These are phyloP conservation scores for Penicillium bovifimosum DNA, from an alignment of 495 filamentous ascomycete genomes.

Conservation along the genomic window DNA sequence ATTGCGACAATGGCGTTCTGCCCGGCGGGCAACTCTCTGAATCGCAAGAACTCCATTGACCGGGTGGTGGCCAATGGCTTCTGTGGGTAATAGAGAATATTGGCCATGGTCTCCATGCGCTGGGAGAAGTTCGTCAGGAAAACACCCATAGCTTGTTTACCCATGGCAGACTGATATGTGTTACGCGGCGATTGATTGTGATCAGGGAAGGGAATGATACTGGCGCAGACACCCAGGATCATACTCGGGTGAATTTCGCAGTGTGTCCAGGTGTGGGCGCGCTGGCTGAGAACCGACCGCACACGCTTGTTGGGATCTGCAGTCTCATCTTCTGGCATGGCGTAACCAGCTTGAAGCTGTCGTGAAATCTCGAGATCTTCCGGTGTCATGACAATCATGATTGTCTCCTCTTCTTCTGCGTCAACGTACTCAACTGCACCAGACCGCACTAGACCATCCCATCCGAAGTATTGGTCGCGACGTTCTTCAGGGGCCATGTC, in stretches of 20 bases:
- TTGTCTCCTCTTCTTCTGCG: conserved; percentile 95
- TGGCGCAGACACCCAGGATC: conserved; percentile 95
- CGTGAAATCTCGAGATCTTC: conserved; percentile 78
- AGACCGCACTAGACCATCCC: conserved; percentile 72
- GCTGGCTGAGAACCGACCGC: conserved; percentile 74
- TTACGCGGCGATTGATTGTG: conserved; percentile 99
- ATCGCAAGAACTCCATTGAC: conserved; percentile 98
- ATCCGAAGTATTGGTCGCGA: conserved; percentile 68
- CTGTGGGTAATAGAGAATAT: conserved; percentile 98
- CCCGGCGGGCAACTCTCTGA: conserved; percentile 91
- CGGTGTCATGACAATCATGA: conserved; percentile 98
- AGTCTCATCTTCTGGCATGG: conserved; percentile 52
- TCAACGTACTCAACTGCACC: conserved; percentile 94
- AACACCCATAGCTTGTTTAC: conserved; percentile 99
- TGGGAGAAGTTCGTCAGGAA: conserved; percentile 93
- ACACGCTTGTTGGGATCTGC: conserved; percentile 70
- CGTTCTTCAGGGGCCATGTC: conserved; percentile 52
- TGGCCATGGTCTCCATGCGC: conserved; percentile 99
- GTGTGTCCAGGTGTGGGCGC: conserved; percentile 87
- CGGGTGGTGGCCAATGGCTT: conserved; percentile 94
- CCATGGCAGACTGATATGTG: conserved; percentile 99
- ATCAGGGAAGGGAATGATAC: conserved; percentile 99
- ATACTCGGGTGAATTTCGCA: conserved; percentile 99
- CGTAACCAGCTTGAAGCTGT: conserved; percentile 61
- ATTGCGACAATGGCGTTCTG: conserved; percentile 99